Percentiles rank a stretch among this genome's conserved stretches.
phyloP scores from a whole-genome alignment of 2,329 filamentous ascomycete species.

The Cytospora piceae region DNA sequence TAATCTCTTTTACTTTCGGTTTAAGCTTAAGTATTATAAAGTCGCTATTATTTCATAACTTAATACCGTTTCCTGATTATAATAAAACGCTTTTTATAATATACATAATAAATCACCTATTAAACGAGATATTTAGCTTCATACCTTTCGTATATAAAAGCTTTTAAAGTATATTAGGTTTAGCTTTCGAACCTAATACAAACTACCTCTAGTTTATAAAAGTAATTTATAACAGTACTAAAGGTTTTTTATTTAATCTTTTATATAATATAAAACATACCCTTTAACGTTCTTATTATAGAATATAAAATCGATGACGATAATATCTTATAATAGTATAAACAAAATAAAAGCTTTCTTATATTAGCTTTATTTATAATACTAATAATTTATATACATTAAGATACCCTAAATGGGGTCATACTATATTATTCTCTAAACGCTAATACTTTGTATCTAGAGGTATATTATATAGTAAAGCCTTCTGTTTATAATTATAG shows the following conservation, averaged over 20 bases:
- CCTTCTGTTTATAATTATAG: neutral
- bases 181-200: too few species aligned
- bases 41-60: neutral
- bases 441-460: neutral
- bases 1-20: neutral
- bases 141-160: neutral
- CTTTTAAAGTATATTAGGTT: neutral
- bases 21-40: conserved; percentile 6
- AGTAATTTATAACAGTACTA: neutral
- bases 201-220: neutral
- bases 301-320: neutral
- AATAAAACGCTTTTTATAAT: conserved; percentile 1
- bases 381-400: neutral
- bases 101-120: neutral
- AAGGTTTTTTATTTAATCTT: neutral
- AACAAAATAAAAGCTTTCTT: neutral
- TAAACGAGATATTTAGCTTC: neutral
- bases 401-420: neutral
- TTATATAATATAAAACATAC: neutral
- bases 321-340: neutral
- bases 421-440: neutral
- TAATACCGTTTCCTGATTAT: neutral
- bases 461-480: neutral
- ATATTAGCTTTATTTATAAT: conserved; percentile 1
- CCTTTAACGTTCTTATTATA: neutral